Conservation (phyloP, 2,329 filamentous ascomycete genomes). For the Fusarium poae region DNA sequence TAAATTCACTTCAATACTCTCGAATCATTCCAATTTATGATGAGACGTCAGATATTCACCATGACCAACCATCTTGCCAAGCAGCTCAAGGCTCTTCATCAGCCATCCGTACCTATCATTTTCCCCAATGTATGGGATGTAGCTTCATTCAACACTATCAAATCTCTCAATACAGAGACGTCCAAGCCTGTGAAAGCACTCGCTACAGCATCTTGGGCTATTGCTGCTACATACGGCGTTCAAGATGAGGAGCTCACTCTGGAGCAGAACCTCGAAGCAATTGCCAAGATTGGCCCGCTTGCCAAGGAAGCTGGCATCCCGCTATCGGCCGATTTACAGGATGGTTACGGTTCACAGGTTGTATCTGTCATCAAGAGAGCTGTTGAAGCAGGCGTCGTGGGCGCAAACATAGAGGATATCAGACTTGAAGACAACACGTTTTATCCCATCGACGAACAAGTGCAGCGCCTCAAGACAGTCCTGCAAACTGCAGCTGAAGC, state of each 20-base stretch:
- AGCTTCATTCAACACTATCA: slow-evolving; percentile 60
- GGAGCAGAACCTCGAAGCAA: slow-evolving; percentile 63
- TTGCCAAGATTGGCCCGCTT: slow-evolving; percentile 60
- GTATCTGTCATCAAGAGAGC: slow-evolving; percentile 59
- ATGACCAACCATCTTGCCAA: slow-evolving; percentile 53
- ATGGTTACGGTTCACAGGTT: slow-evolving; percentile 67
- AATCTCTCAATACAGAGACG: slow-evolving; percentile 56
- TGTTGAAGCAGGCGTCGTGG: slow-evolving; percentile 66
- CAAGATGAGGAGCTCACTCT: slow-evolving; percentile 64
- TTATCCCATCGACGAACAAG: slow-evolving; percentile 60
- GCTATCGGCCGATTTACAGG: slow-evolving; percentile 70
- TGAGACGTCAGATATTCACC: slow-evolving; percentile 2
- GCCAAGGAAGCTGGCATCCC: slow-evolving; percentile 59
- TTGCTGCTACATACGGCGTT: slow-evolving; percentile 61
- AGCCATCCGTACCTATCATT: slow-evolving; percentile 64
- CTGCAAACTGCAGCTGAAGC: slow-evolving; percentile 59
- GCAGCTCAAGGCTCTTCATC: slow-evolving; percentile 61
- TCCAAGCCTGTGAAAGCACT: slow-evolving; percentile 58
- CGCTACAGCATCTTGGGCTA: slow-evolving; percentile 65
- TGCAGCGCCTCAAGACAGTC: slow-evolving; percentile 59
- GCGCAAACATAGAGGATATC: slow-evolving; percentile 71
- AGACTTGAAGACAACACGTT: slow-evolving; percentile 53
- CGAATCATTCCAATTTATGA: background rate
- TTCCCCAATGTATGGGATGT: slow-evolving; percentile 69
- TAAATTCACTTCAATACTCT: background rate